Evolutionary conservation across 2,329 filamentous ascomycete species (phyloP), one percentile per base, ranked within the genome.

Genomic region (Epichloe elymi): DNA sequence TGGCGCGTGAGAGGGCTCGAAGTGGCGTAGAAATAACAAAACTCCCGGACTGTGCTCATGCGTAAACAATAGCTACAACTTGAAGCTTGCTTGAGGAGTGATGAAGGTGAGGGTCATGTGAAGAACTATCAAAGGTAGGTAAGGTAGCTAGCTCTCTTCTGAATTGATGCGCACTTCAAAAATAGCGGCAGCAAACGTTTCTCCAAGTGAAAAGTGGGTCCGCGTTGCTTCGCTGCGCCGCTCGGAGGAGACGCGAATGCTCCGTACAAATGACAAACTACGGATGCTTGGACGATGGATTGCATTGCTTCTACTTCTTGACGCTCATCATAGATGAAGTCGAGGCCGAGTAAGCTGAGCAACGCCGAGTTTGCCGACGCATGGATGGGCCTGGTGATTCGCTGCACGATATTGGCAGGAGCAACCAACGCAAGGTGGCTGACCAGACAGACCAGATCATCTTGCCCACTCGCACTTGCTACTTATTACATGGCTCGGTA

Each of bases 141-240:
- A 26, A 26, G 23, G 2, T 15, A 23, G 26, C 14, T 36, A 33
- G 12, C 4, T 26, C 30, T 36, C 30, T 41, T 17, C 10, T 42
- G 23, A 20, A n/a, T 35, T 44, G 10, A 30, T 38, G 35, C 11
- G 26, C 37, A 17, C 19, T 37, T n/a, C 8, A 6, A 3, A 30
- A 30, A 10, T 4, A 10, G 30, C 30, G 30, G 3, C 30, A 30
- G 30, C 30, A 30, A 30, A 4, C 17, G 15, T 17, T 49, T n/a
- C 39, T 20, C 20, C 40, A 39, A 36, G 48, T 49, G 33, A 35
- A 50, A 50, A 50, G 48, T 45, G 48, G 48, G 35, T 38, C 48
- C 20, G 20, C 40, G 39, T 19, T 23, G 12, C 17, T 15, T 12
- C 39, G 40, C 42, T 8, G 30, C 39, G 26, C 26, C 8, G 30